Base-by-base conservation (phyloP, 192 early-diverging fungal species). In the Dispira simplex region DNA sequence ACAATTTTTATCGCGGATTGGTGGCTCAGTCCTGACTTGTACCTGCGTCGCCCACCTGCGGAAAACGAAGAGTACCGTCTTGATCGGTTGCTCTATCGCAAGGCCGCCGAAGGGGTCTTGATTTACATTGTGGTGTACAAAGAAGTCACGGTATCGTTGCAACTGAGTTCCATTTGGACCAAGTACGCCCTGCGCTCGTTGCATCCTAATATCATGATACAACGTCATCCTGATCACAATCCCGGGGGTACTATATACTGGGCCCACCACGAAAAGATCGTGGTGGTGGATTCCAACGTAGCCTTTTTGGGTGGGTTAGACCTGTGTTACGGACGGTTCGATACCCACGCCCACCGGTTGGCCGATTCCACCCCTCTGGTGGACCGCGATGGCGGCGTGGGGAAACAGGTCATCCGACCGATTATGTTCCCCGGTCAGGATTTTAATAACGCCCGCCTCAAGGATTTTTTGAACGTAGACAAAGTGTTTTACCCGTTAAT, bases 21-120 rank as follows among this genome's bases (percentile, higher is more conserved):
- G 90, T 93, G 90, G 85, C 74, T 93, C 63, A 86, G 86, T 46
- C 92, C 92, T 16, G 92, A 94, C 66, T 64, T 94, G 80, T 90
- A 89, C 65, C 70, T 94, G 48, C 81, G 84, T 3, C 78, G 90
- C 28, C 89, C 89, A 39, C 81, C 84, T 21, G 74, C 75, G 48
- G 77, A 85, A 47, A 85, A 90, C 59, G 77, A 88, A 53, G 79
- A 89, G 53, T 91, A 80, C 65, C 78, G 92, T 16, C 64, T 95
- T 11, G 92, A 95, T 68, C 75, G 83, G 16, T 66, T 92, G 46
- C 75, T 95, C 11, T 73, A 90, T 69, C 74, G 78, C 65, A 91
- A 91, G 68, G 90, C 90, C 46, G 77, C 80, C 56, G 82, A 90
- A 71, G 90, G 90, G 9, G 81, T 93, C 11, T 80, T 81, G 72